These are phyloP conservation scores for Gossypium davidsonii DNA, from an alignment of 441 rosid species.

Conservation along the genomic window DNA sequence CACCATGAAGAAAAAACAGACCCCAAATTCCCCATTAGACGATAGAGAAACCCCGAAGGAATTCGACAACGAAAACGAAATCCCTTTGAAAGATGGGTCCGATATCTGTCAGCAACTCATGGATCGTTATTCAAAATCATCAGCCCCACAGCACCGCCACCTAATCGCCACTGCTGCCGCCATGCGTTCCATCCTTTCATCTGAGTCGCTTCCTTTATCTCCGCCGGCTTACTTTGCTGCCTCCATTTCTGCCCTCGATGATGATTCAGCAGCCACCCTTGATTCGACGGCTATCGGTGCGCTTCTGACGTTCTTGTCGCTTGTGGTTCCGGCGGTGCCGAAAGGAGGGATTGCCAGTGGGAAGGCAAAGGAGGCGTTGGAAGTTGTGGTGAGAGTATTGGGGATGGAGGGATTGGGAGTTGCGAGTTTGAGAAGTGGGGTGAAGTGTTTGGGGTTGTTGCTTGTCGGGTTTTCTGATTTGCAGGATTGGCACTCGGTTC, in stretches of 20 bases:
- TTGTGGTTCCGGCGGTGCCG: slow-evolving; percentile 51
- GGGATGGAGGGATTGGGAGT: slow-evolving; percentile 45
- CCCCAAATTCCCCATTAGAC: not conserved
- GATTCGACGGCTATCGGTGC: slow-evolving; percentile 67
- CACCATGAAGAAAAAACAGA: slow-evolving; percentile 16
- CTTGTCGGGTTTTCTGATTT: slow-evolving; percentile 51
- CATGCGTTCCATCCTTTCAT: slow-evolving; percentile 67
- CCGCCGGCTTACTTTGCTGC: slow-evolving; percentile 72
- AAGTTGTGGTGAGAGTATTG: slow-evolving; percentile 42
- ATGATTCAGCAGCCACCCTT: slow-evolving; percentile 21
- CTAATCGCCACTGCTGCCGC: slow-evolving; percentile 85
- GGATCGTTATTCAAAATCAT: slow-evolving; percentile 76
- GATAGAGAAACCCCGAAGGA: not conserved
- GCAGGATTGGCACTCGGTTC: slow-evolving; percentile 61
- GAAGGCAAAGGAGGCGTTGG: slow-evolving; percentile 65
- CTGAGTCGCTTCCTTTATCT: slow-evolving; percentile 53
- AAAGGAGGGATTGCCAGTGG: slow-evolving; percentile 33
- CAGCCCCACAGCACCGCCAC: slow-evolving; percentile 84
- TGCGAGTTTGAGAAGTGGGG: slow-evolving; percentile 64
- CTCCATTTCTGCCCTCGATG: slow-evolving; percentile 50
- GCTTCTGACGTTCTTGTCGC: slow-evolving; percentile 55
- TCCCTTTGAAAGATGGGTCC: slow-evolving; percentile 33
- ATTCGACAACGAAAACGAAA: slow-evolving; percentile 17
- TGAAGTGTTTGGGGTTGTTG: slow-evolving; percentile 72
- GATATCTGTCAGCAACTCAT: slow-evolving; percentile 81